phyloP scores from a whole-genome alignment of 306 rosid genomes.

The Prunus mongolica region DNA sequence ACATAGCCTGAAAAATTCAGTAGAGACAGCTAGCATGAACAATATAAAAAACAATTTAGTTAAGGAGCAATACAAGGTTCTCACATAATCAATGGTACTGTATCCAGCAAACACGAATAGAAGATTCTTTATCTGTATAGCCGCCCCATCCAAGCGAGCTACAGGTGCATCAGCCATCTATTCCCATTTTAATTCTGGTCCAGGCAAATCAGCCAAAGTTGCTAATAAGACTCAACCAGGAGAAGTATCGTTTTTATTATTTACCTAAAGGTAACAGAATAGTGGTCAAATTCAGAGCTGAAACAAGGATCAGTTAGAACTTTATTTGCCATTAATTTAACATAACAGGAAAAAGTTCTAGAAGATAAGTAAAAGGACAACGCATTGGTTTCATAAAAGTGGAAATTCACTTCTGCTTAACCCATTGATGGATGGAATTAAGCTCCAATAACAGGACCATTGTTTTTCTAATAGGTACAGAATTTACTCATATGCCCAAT shows the following conservation, averaged over 20 bases:
- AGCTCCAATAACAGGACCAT: not conserved
- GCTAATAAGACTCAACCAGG: conserved; percentile 40
- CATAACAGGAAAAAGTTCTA: too few relatives aligned
- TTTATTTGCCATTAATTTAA: too few relatives aligned
- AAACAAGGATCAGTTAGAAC: not conserved
- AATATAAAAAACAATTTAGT: not conserved
- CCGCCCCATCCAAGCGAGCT: conserved; percentile 73
- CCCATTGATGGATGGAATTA: not conserved
- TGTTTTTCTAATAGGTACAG: too few relatives aligned
- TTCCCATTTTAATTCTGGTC: conserved; percentile 73
- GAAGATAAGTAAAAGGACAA: too few relatives aligned
- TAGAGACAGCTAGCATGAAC: not conserved
- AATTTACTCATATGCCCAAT: not conserved
- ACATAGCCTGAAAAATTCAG: not conserved
- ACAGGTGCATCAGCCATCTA: conserved; percentile 75
- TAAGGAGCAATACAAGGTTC: conserved; percentile 6
- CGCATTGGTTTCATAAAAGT: too few relatives aligned
- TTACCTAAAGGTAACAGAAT: not conserved
- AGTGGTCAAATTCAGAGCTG: not conserved
- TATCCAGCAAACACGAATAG: conserved; percentile 77
- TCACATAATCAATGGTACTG: conserved; percentile 58
- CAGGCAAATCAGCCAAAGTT: conserved; percentile 75
- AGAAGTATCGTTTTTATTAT: not conserved
- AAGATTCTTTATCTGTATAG: conserved; percentile 63
- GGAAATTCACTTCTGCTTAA: conserved; percentile 10